Base-by-base conservation (phyloP, 805 yeast species). In the Candida tallmaniae region DNA sequence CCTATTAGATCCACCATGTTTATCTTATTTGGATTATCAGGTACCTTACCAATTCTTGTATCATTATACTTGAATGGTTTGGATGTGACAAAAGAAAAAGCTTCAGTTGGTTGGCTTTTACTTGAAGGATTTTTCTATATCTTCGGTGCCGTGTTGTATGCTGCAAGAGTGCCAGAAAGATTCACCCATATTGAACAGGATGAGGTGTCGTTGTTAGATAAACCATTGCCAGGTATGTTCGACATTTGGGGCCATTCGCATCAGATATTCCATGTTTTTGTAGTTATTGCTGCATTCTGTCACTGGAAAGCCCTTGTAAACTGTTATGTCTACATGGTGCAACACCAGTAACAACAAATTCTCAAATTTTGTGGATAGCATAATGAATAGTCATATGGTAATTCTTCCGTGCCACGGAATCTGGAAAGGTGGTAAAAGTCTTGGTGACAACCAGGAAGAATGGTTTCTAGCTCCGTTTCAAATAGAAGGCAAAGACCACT, bases 231-330 rank as follows among this genome's bases (percentile, higher is more conserved):
- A 1, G 68, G 67, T 2, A 45, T 25, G 14, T 83, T 71, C 52
- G 95, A 86, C 46, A 48, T 75, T 8, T 69, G 75, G 57, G 95
- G 95, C 1, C 83, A 83, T 45, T 82, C 94, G 5, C 96, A 87
- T 54, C 96, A 87, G 51, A 70, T 87, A 7, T 86, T 87, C 52
- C 95, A 86, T 54, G 56, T 82, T 7, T 56, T 83, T 47, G 95
- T 86, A 6, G 88, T 85, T 0, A 45, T 78, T 9, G 95, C 94
- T 10, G 83, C 95, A 0, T 64, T 61, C 36, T 81, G 81, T 38
- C 96, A 88, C 58, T 75, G 82, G 56, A 64, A 48, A 35, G 94
- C 81, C 0, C 60, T 87, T 23, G 50, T 75, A 3, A 66, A 65
- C 6, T 68, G 85, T 18, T 83, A 82, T 49, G 61, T 62, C 31